Evolutionary conservation across 2,329 filamentous ascomycete species (phyloP).

Genomic region (Purpureocillium takamizusanense): DNA sequence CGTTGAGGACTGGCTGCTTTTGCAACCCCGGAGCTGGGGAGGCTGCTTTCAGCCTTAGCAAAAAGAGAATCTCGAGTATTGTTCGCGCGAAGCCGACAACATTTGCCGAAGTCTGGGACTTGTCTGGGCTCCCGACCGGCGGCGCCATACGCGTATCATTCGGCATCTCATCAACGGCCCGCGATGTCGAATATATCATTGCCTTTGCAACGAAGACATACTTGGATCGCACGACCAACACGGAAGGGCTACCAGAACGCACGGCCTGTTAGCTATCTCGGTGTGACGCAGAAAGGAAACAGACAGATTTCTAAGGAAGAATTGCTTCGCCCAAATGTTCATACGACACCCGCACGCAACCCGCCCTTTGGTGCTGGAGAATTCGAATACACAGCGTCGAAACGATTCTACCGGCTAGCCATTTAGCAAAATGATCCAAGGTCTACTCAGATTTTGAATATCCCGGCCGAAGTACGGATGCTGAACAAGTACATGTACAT

Average conservation of each 20-base stretch:
- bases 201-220: constrained; percentile 22
- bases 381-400: no score
- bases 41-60: constrained; percentile 19
- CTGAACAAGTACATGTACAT: no score
- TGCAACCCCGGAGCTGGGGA: constrained; percentile 32
- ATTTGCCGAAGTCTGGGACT: constrained; percentile 10
- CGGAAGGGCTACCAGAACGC: neutral
- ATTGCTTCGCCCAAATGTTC: no score
- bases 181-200: constrained; percentile 26
- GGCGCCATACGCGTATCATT: constrained; percentile 30
- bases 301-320: no score
- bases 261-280: neutral
- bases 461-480: no score
- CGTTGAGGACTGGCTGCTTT: constrained; percentile 31
- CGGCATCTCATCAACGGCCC: constrained; percentile 24
- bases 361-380: no score
- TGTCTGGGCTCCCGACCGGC: constrained; percentile 9
- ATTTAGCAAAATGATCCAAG: no score
- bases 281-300: no score
- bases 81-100: neutral
- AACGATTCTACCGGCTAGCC: no score
- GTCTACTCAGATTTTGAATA: no score
- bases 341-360: no score
- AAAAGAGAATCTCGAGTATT: neutral
- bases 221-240: constrained; percentile 14